phyloP scores from a whole-genome alignment of 305 asterid species.

The Plantago coronopus region DNA sequence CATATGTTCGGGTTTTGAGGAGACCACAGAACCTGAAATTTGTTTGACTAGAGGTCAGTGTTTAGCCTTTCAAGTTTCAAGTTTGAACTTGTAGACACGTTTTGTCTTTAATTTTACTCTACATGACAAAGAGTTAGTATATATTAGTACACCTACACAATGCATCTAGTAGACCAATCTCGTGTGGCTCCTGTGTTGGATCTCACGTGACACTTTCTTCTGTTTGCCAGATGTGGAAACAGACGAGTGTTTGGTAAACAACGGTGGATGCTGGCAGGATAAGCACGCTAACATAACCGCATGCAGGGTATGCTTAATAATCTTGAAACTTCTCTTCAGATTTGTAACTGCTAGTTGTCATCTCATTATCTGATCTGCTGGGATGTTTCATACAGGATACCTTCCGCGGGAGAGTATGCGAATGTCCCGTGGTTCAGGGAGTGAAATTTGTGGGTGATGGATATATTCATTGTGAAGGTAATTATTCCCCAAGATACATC shows the following conservation, averaged over 20 bases:
- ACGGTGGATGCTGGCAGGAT: conserved; percentile 99
- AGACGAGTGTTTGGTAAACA: conserved; percentile 78
- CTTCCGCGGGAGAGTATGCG: conserved; percentile 74
- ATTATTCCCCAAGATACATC: conserved; percentile 1
- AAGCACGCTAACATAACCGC: conserved; percentile 71
- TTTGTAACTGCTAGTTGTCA: conserved; percentile 20
- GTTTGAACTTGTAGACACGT: too few species aligned
- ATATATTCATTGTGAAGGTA: conserved; percentile 84
- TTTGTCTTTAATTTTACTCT: background rate
- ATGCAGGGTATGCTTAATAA: conserved; percentile 63
- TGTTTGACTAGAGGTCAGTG: conserved; percentile 70
- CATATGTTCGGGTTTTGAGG: conserved; percentile 92
- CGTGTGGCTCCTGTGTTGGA: conserved; percentile 8
- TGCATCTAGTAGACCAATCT: conserved; percentile 8
- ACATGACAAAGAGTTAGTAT: conserved; percentile 2
- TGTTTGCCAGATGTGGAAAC: conserved; percentile 63
- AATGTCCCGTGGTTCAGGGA: conserved; percentile 76
- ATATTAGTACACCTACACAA: background rate
- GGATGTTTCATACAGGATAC: conserved; percentile 56
- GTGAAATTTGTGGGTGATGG: conserved; percentile 73
- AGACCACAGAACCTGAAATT: conserved; percentile 90
- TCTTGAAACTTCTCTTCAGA: conserved; percentile 3
- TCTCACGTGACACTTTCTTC: conserved; percentile 17
- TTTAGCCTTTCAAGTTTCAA: background rate
- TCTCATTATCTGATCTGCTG: conserved; percentile 24